These are phyloP conservation scores for Gelatoporia subvermispora DNA, from an alignment of 768 basidiomycete genomes.

Conservation along the genomic window DNA sequence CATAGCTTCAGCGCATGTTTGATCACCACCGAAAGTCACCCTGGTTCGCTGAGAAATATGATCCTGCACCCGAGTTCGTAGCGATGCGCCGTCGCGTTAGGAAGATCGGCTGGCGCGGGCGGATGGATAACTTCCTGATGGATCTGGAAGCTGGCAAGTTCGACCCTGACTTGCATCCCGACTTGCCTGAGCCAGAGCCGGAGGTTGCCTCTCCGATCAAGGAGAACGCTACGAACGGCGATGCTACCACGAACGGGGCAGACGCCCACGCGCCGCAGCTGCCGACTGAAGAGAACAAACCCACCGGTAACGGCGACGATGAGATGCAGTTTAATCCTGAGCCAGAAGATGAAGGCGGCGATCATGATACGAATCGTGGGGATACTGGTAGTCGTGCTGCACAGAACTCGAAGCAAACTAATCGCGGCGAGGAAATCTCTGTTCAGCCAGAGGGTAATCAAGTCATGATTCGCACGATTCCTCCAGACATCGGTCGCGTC, in stretches of 20 bases:
- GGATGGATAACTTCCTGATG: slow-evolving; percentile 64
- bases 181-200: slow-evolving; percentile 56
- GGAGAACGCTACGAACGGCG: slow-evolving; percentile 43
- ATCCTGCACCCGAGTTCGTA: slow-evolving; percentile 65
- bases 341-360: slow-evolving; percentile 63
- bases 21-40: slow-evolving; percentile 93
- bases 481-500: slow-evolving; percentile 84
- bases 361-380: slow-evolving; percentile 43
- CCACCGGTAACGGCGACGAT: slow-evolving; percentile 44
- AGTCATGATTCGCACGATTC: slow-evolving; percentile 93
- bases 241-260: slow-evolving; percentile 28
- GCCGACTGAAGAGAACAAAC: slow-evolving; percentile 50
- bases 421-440: slow-evolving; percentile 64
- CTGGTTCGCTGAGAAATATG: slow-evolving; percentile 97
- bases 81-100: slow-evolving; percentile 73
- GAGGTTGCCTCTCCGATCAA: slow-evolving; percentile 46
- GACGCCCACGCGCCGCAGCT: slow-evolving; percentile 27
- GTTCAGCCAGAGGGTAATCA: slow-evolving; percentile 73
- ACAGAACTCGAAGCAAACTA: slow-evolving; percentile 52
- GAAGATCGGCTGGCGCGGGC: slow-evolving; percentile 80
- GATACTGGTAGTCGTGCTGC: slow-evolving; percentile 37
- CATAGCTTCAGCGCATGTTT: slow-evolving; percentile 92
- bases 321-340: slow-evolving; percentile 75
- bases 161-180: slow-evolving; percentile 53
- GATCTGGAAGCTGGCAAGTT: slow-evolving; percentile 83